Percentiles rank a stretch among this genome's conserved stretches.
Conservation (phyloP, 2,329 filamentous ascomycete genomes). For the Acarospora socialis region DNA sequence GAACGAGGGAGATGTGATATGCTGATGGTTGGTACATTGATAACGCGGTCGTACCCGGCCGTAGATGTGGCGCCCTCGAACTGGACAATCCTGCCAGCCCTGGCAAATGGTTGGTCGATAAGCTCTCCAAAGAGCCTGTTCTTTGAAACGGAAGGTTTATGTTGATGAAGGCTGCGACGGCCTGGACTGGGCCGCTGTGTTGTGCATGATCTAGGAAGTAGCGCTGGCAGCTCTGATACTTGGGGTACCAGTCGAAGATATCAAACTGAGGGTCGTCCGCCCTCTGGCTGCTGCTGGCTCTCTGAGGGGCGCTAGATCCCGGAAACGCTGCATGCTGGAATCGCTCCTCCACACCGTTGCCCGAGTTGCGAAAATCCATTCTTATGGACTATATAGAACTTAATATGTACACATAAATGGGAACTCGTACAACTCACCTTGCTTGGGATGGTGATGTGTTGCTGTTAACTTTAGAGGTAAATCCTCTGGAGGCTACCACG, state of each 20-base stretch:
- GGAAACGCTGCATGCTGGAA: constrained; percentile 7
- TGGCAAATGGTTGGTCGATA: too few species aligned
- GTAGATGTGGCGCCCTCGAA: constrained; percentile 10
- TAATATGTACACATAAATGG: too few species aligned
- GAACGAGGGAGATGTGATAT: constrained; percentile 65
- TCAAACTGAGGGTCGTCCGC: constrained; percentile 38
- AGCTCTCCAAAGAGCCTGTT: neutral
- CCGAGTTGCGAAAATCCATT: constrained; percentile 11
- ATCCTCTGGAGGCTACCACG: too few species aligned
- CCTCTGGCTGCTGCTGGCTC: constrained; percentile 10
- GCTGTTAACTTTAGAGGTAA: too few species aligned
- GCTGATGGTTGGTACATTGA: too few species aligned
- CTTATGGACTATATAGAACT: constrained; percentile 17
- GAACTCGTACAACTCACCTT: too few species aligned
- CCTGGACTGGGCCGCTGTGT: constrained; percentile 67
- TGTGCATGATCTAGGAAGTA: constrained; percentile 91
- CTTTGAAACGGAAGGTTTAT: constrained; percentile 81
- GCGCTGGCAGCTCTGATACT: constrained; percentile 74
- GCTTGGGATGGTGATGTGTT: too few species aligned
- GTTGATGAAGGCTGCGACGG: constrained; percentile 79
- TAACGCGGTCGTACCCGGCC: too few species aligned
- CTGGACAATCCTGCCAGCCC: constrained; percentile 2
- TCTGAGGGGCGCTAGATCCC: constrained; percentile 10
- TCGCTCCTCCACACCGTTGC: constrained; percentile 10
- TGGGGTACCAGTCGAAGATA: constrained; percentile 85